Percentiles rank a stretch among this genome's conserved stretches.
These are phyloP conservation scores for Lepiota brunneoincarnata DNA, from an alignment of 768 basidiomycete species.

Conservation along the genomic window DNA sequence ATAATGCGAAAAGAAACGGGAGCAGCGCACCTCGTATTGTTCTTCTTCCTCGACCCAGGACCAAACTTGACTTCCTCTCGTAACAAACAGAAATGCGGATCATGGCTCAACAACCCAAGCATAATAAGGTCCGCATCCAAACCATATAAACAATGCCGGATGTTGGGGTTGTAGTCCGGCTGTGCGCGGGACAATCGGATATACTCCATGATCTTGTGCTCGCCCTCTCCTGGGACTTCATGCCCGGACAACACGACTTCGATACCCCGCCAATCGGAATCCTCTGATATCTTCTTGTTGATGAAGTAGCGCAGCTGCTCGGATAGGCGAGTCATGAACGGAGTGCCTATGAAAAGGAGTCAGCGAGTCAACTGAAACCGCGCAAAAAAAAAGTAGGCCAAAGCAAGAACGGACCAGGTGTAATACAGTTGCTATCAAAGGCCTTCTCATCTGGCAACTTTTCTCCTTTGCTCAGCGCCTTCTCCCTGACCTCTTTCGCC, in stretches of 20 bases:
- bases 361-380: background rate
- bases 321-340: conserved; percentile 93
- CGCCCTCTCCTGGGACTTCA: conserved; percentile 98
- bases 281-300: conserved; percentile 97
- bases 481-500: conserved; percentile 81
- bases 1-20: background rate
- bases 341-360: conserved; percentile 58
- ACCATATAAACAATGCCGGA: conserved; percentile 97
- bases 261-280: conserved; percentile 91
- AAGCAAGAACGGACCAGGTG: conserved; percentile 66
- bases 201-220: conserved; percentile 99
- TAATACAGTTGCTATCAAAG: conserved; percentile 98
- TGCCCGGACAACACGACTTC: conserved; percentile 95
- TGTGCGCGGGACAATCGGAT: conserved; percentile 94
- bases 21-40: conserved; percentile 44
- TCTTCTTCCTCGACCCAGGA: conserved; percentile 71
- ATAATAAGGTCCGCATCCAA: conserved; percentile 98
- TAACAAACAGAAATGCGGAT: conserved; percentile 96
- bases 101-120: conserved; percentile 95
- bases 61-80: conserved; percentile 99
- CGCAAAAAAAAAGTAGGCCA: background rate
- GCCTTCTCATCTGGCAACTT: conserved; percentile 90
- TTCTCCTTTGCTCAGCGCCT: conserved; percentile 87
- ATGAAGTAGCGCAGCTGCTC: conserved; percentile 93
- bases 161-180: conserved; percentile 93